Evolutionary conservation across 768 basidiomycete species (phyloP).

Genomic region (Goffeauzyma gilvescens): DNA sequence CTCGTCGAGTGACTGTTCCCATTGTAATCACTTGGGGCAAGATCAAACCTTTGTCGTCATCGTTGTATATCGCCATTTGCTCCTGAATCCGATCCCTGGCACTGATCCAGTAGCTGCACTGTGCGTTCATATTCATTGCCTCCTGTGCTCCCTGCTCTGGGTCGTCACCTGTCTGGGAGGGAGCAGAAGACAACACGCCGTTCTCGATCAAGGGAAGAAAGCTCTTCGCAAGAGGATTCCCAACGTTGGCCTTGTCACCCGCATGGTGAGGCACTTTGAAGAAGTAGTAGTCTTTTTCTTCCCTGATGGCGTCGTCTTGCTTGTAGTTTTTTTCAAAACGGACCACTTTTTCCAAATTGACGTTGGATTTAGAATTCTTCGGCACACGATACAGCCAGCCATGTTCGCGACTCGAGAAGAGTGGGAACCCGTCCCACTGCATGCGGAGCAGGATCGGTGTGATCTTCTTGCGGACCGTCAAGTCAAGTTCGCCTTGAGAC

Average conservation of each 20-base stretch:
- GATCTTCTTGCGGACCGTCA: constrained; percentile 64
- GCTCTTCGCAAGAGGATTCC: constrained; percentile 67
- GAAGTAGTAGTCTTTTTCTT: too few relatives aligned
- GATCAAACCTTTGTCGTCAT: constrained; percentile 50
- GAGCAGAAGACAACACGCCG: constrained; percentile 65
- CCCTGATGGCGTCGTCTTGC: too few relatives aligned
- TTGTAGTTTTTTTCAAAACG: too few relatives aligned
- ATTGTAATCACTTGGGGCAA: constrained; percentile 91
- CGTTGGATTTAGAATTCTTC: not conserved
- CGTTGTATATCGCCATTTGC: constrained; percentile 80
- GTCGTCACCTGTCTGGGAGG: constrained; percentile 25
- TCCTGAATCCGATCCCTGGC: constrained; percentile 75
- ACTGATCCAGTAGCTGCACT: constrained; percentile 96
- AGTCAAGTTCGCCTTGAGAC: constrained; percentile 47
- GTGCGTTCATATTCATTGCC: constrained; percentile 75
- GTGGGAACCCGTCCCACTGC: constrained; percentile 69
- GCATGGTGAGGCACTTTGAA: constrained; percentile 94
- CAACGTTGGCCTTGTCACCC: constrained; percentile 87
- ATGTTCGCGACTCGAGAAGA: constrained; percentile 66
- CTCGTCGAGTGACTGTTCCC: constrained; percentile 94
- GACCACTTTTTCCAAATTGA: not conserved
- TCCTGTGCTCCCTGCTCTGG: constrained; percentile 48
- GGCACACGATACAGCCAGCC: constrained; percentile 83
- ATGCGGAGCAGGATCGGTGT: constrained; percentile 69
- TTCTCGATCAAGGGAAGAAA: constrained; percentile 78